Percentiles rank a stretch among this genome's conserved stretches.
Evolutionary conservation across 2,329 filamentous ascomycete species (phyloP).

Genomic region (Aureobasidium sp.): DNA sequence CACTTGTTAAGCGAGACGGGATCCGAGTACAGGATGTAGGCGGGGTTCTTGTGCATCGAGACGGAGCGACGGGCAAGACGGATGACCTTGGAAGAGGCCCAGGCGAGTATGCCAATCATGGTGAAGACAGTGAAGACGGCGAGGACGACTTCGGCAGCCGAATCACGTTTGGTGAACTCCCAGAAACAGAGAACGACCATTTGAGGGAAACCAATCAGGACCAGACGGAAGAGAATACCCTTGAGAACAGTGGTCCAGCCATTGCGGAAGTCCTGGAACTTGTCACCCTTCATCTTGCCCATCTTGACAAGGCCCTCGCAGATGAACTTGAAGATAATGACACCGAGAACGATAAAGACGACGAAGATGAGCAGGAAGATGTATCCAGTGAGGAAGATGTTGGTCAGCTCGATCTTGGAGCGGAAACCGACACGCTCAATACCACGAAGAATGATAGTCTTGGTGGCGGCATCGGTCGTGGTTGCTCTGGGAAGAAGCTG

Average conservation of each 20-base stretch:
- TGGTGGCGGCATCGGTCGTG: slow-evolving; percentile 24
- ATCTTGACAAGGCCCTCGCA: slow-evolving; percentile 70
- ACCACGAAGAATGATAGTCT: slow-evolving; percentile 58
- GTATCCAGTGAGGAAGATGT: slow-evolving; percentile 87
- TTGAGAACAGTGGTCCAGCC: slow-evolving; percentile 90
- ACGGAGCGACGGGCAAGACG: slow-evolving; percentile 82
- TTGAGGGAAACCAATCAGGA: slow-evolving; percentile 82
- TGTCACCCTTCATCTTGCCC: slow-evolving; percentile 73
- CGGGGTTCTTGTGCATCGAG: slow-evolving; percentile 88
- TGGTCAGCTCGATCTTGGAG: slow-evolving; percentile 77
- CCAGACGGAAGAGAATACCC: slow-evolving; percentile 84
- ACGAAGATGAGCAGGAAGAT: slow-evolving; percentile 85
- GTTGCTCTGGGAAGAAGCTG: slow-evolving; percentile 41
- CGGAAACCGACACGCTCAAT: slow-evolving; percentile 86
- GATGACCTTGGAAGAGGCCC: slow-evolving; percentile 87
- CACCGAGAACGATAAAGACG: slow-evolving; percentile 62
- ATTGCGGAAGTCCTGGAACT: slow-evolving; percentile 88
- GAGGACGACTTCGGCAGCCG: slow-evolving; percentile 75
- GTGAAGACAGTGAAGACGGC: slow-evolving; percentile 84
- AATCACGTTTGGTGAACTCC: slow-evolving; percentile 85
- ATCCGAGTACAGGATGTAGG: slow-evolving; percentile 94
- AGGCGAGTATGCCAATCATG: slow-evolving; percentile 68
- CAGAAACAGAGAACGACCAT: slow-evolving; percentile 86
- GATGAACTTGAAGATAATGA: slow-evolving; percentile 71
- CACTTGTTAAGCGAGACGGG: slow-evolving; percentile 93